Conservation (phyloP, 345 rosid species). For the Durio zibethinus region DNA sequence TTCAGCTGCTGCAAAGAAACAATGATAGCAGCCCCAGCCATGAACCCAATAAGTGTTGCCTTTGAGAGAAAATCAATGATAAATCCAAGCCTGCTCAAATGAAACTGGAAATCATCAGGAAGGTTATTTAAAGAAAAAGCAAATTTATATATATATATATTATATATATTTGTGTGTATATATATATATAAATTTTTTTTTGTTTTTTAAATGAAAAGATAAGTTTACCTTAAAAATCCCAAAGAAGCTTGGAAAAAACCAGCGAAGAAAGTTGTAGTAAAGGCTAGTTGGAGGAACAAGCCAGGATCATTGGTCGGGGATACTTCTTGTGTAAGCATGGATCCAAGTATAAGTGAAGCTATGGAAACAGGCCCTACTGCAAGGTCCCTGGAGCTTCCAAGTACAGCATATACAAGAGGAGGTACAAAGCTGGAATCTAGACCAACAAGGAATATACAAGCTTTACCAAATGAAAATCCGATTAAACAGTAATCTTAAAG, state of each 20-base stretch:
- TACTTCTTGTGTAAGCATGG: slow-evolving; percentile 84
- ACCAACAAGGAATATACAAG: neutral
- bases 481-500: neutral
- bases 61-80: slow-evolving; percentile 87
- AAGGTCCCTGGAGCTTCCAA: slow-evolving; percentile 93
- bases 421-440: slow-evolving; percentile 96
- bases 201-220: too few relatives aligned
- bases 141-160: neutral
- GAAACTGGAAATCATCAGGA: neutral
- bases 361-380: slow-evolving; percentile 94
- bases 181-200: slow-evolving; percentile 11
- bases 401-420: slow-evolving; percentile 86
- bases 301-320: slow-evolving; percentile 61
- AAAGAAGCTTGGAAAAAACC: slow-evolving; percentile 93
- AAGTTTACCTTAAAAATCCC: slow-evolving; percentile 68
- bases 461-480: neutral
- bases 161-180: too few relatives aligned
- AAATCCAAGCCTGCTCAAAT: slow-evolving; percentile 67
- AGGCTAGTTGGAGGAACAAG: slow-evolving; percentile 83
- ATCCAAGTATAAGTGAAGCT: slow-evolving; percentile 87
- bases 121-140: neutral
- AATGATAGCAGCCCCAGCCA: slow-evolving; percentile 96
- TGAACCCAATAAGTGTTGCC: slow-evolving; percentile 87
- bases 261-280: slow-evolving; percentile 88
- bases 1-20: slow-evolving; percentile 95